Conservation (phyloP, 257 asterid species). For the Solanum appendiculatum region DNA sequence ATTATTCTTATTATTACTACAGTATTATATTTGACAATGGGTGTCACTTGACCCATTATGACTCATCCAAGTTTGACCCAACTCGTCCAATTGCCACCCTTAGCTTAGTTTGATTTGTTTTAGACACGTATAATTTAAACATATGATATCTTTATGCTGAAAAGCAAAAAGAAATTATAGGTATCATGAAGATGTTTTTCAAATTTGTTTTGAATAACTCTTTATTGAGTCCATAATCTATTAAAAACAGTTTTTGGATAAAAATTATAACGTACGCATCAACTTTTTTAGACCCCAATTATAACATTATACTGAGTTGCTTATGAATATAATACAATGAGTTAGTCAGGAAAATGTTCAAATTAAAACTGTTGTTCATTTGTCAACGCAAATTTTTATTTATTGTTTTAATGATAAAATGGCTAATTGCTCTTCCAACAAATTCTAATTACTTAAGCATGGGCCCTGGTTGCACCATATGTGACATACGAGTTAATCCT, state of each 20-base stretch:
- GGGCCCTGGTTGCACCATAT: neutral
- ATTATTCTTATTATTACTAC: too few relatives aligned
- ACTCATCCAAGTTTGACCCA: too few relatives aligned
- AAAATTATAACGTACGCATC: neutral
- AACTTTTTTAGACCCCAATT: neutral
- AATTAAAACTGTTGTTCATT: neutral
- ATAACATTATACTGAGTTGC: neutral
- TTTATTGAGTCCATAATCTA: too few relatives aligned
- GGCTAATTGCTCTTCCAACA: neutral
- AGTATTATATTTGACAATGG: too few relatives aligned
- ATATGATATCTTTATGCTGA: neutral
- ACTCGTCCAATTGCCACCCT: too few relatives aligned
- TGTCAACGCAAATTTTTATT: neutral
- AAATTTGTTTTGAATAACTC: too few relatives aligned
- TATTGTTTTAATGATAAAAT: neutral
- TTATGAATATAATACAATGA: neutral
- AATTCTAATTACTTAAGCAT: neutral
- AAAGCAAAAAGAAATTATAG: neutral
- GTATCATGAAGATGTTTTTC: too few relatives aligned
- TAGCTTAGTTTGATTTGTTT: too few relatives aligned
- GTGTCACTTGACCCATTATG: too few relatives aligned
- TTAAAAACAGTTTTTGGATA: too few relatives aligned
- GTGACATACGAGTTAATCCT: neutral
- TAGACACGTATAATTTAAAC: neutral
- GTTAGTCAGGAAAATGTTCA: neutral